Evolutionary conservation across 2,329 filamentous ascomycete genomes (phyloP).

Genomic region (Fusarium virguliforme): DNA sequence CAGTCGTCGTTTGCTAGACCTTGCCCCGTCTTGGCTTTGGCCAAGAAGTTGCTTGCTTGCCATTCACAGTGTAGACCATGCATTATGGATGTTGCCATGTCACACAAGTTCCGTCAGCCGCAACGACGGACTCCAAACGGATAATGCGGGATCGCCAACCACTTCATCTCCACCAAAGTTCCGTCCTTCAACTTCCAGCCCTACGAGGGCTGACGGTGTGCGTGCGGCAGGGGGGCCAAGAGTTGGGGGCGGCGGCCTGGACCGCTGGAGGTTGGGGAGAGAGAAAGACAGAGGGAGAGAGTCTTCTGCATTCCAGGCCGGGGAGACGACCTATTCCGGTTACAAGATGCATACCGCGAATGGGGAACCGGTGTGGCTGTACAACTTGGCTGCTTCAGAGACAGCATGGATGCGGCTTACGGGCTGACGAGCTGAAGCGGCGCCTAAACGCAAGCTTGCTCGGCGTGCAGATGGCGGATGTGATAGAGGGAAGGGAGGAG

Average conservation of each 20-base stretch:
- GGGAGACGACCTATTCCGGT: slow-evolving; percentile 19
- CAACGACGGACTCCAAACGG: slow-evolving; percentile 13
- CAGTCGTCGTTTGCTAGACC: not conserved
- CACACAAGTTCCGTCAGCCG: slow-evolving; percentile 32
- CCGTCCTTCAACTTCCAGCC: slow-evolving; percentile 23
- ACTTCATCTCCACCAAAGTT: slow-evolving; percentile 15
- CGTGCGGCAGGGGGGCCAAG: not conserved
- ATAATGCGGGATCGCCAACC: slow-evolving; percentile 8
- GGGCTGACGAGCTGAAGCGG: slow-evolving; percentile 20
- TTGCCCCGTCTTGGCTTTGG: not conserved
- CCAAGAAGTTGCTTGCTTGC: not conserved
- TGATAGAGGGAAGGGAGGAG: not conserved
- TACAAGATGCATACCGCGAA: slow-evolving; percentile 12
- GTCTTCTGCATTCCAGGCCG: not conserved
- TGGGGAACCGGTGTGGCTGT: slow-evolving; percentile 3
- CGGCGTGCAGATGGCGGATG: not conserved
- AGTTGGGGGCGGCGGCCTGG: slow-evolving; percentile 3
- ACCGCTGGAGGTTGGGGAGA: not conserved
- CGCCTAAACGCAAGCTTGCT: slow-evolving; percentile 21
- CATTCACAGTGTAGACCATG: not conserved
- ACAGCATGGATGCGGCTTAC: slow-evolving; percentile 10
- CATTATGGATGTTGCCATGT: slow-evolving; percentile 17
- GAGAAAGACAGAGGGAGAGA: not conserved
- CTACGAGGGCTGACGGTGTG: slow-evolving; percentile 36
- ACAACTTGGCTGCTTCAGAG: not conserved